Conservation (phyloP, 148 eudicot genomes). For the Salicornia ramosissima region DNA sequence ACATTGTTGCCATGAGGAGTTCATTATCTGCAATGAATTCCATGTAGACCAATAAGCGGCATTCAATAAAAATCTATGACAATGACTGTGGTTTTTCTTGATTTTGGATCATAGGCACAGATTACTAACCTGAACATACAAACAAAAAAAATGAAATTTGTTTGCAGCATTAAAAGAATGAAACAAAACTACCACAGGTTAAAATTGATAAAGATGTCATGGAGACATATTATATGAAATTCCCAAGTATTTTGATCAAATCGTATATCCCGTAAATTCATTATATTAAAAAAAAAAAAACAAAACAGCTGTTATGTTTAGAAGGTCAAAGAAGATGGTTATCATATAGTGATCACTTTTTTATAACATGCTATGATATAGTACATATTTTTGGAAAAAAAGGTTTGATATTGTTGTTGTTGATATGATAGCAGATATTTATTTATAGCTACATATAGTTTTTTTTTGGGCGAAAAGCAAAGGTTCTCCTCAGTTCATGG, state of each 20-base stretch:
- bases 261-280: neutral
- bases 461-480: no score
- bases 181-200: neutral
- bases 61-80: neutral
- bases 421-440: no score
- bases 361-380: neutral
- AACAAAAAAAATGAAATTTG: neutral
- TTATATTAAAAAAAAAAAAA: no score
- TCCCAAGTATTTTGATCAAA: no score
- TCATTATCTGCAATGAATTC: slow-evolving; percentile 40
- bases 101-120: neutral
- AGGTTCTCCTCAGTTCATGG: no score
- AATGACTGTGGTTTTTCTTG: neutral
- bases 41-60: neutral
- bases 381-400: no score
- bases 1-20: slow-evolving; percentile 39
- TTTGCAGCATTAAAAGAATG: neutral
- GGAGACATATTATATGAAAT: no score
- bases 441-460: no score
- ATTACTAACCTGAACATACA: neutral
- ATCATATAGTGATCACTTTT: neutral
- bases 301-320: neutral
- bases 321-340: no score
- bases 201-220: no score
- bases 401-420: no score